Conservation (phyloP, 176 grass and related monocot species). For the Poa pratensis region DNA sequence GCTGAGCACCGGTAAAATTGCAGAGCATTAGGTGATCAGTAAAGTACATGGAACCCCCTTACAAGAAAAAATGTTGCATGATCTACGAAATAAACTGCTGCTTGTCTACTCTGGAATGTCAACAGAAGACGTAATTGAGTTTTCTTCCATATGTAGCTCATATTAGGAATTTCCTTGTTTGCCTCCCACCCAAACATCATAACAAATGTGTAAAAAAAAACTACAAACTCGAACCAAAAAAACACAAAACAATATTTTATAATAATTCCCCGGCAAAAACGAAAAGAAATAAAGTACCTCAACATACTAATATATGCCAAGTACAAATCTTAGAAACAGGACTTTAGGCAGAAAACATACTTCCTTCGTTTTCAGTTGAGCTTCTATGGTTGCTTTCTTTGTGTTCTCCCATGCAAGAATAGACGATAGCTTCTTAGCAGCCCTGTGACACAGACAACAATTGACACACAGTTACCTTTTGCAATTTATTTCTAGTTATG, state of each 20-base stretch:
- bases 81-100: not conserved
- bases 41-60: not conserved
- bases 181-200: not conserved
- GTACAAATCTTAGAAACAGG: not conserved
- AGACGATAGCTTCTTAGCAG: conserved; percentile 65
- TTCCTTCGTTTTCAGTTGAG: conserved; percentile 73
- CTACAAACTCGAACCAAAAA: not conserved
- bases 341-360: conserved; percentile 38
- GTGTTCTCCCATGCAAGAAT: conserved; percentile 91
- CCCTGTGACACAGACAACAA: conserved; percentile 44
- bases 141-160: not conserved
- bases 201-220: not conserved
- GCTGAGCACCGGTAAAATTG: conserved; percentile 42
- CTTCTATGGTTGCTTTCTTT: conserved; percentile 67
- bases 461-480: not conserved
- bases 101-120: not conserved
- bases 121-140: not conserved
- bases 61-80: not conserved
- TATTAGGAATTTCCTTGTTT: not conserved
- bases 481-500: not conserved
- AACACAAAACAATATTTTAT: not conserved
- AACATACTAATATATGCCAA: not conserved
- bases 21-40: not conserved
- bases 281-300: not conserved
- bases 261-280: not conserved